Evolutionary conservation across 306 rosid genomes (phyloP), one percentile per base, ranked within the genome.

Genomic region (Vachellia collinsii): DNA sequence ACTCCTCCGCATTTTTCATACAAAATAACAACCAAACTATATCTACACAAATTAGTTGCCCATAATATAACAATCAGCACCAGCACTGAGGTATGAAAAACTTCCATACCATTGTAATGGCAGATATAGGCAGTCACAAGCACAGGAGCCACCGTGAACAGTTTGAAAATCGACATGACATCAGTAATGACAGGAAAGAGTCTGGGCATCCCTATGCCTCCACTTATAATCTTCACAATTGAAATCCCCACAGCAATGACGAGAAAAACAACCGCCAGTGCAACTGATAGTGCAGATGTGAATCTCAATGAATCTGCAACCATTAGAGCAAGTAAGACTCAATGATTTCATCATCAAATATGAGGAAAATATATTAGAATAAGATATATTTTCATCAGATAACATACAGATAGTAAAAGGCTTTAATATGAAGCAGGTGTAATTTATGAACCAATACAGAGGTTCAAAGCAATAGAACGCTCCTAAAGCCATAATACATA

Each of bases 241-340:
- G 98, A 80, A 67, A 94, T 94, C 76, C 97, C 98, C 74, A 92
- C 85, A 34, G 98, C 94, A 73, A 94, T 90, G 62, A 90, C 90
- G 74, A 94, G 98, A 85, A 92, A 94, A 67, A 82, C 89, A 84
- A 92, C 85, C 73, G 98, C 98, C 77, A 94, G 87, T 19, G 72
- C 98, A 85, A 94, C 85, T 39, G 98, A 94, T 79, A 94, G 72
- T 10, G 98, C 95, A 67, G 98, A 94, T 3, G 97, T 90, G 86
- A 85, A 94, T 54, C 92, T 92, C 88, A 94, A 84, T 54, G 98
- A 94, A 92, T 94, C 98, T 94, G 98, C 88, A 89, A 78, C 71
- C 88, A 84, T 7, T 37, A 80, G 68, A 75, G 70, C 37, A 68
- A 16, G 46, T 46, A n/a, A n/a, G 51, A 39, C 80, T 64, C 61